Conservation (phyloP, 768 basidiomycete species). For the Dictyophora rubrovolvata region DNA sequence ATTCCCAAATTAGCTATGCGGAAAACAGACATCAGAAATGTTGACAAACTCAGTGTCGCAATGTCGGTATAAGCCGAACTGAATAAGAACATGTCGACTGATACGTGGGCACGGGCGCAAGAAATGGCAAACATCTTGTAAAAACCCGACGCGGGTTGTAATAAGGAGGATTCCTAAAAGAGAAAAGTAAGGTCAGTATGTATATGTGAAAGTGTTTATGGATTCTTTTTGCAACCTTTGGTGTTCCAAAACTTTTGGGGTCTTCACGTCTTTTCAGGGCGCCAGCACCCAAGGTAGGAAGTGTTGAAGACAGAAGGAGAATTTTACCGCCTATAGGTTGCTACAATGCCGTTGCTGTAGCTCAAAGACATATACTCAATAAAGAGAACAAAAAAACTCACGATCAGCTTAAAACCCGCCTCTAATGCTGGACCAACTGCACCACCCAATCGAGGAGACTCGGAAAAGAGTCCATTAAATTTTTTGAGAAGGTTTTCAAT, state of each 20-base stretch:
- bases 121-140: conserved; percentile 99
- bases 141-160: conserved; percentile 92
- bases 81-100: conserved; percentile 99
- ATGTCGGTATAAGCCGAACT: conserved; percentile 91
- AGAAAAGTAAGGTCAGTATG: background rate
- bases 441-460: conserved; percentile 87
- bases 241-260: conserved; percentile 88
- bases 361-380: background rate
- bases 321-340: conserved; percentile 93
- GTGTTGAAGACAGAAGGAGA: conserved; percentile 69
- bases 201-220: background rate
- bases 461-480: conserved; percentile 95
- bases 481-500: conserved; percentile 74
- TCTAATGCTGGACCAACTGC: conserved; percentile 95
- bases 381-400: conserved; percentile 23
- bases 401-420: conserved; percentile 93
- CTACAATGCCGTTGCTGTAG: conserved; percentile 28
- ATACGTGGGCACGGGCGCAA: conserved; percentile 92
- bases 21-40: background rate
- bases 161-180: conserved; percentile 69
- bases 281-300: conserved; percentile 85
- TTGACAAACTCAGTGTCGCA: conserved; percentile 66
- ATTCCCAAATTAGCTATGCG: too few species aligned
- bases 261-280: conserved; percentile 95
- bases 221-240: conserved; percentile 39